Evolutionary conservation across 225 moss, liverwort and hornwort species (phyloP), one percentile per base, ranked within the genome.

Genomic region (Pseudoscleropodium purum): DNA sequence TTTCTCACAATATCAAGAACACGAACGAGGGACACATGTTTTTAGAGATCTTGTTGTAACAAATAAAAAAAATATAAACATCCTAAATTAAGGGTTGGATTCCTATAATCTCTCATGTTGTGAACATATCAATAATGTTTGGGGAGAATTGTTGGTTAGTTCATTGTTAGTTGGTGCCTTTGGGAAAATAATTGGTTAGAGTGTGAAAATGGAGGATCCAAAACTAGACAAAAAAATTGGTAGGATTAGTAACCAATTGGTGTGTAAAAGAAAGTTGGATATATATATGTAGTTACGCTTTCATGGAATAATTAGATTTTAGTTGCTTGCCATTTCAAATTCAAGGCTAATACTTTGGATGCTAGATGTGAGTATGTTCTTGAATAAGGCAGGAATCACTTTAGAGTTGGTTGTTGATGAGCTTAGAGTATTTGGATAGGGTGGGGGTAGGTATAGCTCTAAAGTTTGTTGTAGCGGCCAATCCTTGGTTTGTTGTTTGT

Each of bases 401-500:
- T 67, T 11, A 36, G 10, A 1, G 3, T 10, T 19, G 20, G 19
- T 6, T 1, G 1, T 36, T 36, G 11, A 67, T 1, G 19, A 11
- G 0, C 20, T 67, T 67, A 20, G 20, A 67, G 3, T 67, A 21
- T 66, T 66, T 66, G 5, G 19, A 36, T 2, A 20, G 2, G 37
- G 11, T 2, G 0, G 3, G 3, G 20, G 20, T 2, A 20, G 3
- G 4, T 37, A 37, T 68, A 0, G 1, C 37, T 68, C 3, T 37
- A 37, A 14, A 1, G 0, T 69, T 69, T 13, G n/a, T 69, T 69
- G 7, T 69, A 4, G 69, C 0, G 0, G 2, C 7, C 7, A 39
- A 7, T 4, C 7, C 1, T 1, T 70, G 1, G 14, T 39, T 6
- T 39, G 2, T 39, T 1, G 0, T 39, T 1, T 0, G 0, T 70